These are phyloP conservation scores for Tagetes patula DNA, from an alignment of 129 eudicot genomes.

Conservation along the genomic window DNA sequence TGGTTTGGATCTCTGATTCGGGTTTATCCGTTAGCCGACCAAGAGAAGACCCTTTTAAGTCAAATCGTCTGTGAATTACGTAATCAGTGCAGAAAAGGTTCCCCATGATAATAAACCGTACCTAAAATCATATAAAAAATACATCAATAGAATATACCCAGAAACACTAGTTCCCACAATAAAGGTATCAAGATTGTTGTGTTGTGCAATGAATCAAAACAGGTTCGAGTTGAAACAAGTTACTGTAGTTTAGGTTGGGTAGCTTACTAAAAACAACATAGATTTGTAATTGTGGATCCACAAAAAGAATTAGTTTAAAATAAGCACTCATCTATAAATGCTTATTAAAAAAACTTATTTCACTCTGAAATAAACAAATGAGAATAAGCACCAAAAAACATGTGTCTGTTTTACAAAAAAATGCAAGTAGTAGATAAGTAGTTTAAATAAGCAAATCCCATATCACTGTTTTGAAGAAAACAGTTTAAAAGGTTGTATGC, in stretches of 20 bases:
- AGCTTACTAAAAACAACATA: too few species aligned
- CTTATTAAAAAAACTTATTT: background rate
- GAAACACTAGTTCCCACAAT: background rate
- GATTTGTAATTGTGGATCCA: background rate
- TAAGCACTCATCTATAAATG: background rate
- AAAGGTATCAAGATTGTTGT: background rate
- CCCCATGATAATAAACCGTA: slow-evolving; percentile 94
- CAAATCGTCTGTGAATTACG: slow-evolving; percentile 73
- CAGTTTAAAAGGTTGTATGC: background rate
- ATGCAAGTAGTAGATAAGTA: background rate
- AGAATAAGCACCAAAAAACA: background rate
- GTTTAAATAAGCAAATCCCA: background rate
- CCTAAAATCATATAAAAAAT: slow-evolving; percentile 42
- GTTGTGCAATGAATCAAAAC: background rate
- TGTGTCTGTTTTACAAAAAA: background rate
- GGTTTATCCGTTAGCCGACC: slow-evolving; percentile 93
- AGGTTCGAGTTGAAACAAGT: background rate
- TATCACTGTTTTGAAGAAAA: background rate
- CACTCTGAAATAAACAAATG: background rate
- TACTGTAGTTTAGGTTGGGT: background rate
- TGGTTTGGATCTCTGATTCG: slow-evolving; percentile 80
- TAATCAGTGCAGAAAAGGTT: slow-evolving; percentile 73
- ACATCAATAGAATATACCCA: slow-evolving; percentile 14
- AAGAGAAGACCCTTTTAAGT: slow-evolving; percentile 94
- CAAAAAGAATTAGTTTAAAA: background rate